phyloP scores from a whole-genome alignment of 352 stramenopile species.

The Globisporangium spiculum region DNA sequence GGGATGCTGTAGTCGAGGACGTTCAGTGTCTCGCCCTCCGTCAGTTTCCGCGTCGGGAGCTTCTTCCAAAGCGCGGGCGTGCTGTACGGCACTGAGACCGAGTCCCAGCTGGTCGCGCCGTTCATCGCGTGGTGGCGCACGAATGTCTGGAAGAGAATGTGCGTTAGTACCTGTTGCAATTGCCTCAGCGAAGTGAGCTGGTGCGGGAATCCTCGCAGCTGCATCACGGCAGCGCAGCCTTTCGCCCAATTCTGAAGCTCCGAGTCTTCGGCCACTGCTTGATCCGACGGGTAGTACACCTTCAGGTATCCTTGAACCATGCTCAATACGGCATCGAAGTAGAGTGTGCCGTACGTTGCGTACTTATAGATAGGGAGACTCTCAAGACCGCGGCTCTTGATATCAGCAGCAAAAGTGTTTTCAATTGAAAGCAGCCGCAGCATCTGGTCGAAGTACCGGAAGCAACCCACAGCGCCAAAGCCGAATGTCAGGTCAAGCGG shows the following conservation, averaged over 20 bases:
- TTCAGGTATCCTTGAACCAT: not conserved
- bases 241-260: not conserved
- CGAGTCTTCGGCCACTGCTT: not conserved
- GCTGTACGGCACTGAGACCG: not conserved
- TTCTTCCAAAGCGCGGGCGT: not conserved
- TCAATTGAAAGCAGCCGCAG: not conserved
- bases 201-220: not conserved
- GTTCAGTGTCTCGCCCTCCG: not conserved
- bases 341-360: constrained; percentile 1
- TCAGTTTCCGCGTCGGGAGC: not conserved
- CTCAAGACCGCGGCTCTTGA: constrained; percentile 4
- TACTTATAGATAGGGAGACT: constrained; percentile 14
- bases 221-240: not conserved
- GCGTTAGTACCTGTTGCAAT: not conserved
- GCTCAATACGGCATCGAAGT: not conserved
- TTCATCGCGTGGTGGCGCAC: not conserved
- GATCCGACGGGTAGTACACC: not conserved
- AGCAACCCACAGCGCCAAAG: constrained; percentile 31
- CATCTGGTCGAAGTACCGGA: constrained; percentile 24
- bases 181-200: not conserved
- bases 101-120: not conserved
- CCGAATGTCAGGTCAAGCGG: constrained; percentile 44
- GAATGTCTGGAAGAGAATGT: not conserved
- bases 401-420: constrained; percentile 6
- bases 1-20: not conserved